Percentiles rank a stretch among this genome's conserved stretches.
Evolutionary conservation across 805 yeast species (phyloP).

Genomic region (Ogataea pini): DNA sequence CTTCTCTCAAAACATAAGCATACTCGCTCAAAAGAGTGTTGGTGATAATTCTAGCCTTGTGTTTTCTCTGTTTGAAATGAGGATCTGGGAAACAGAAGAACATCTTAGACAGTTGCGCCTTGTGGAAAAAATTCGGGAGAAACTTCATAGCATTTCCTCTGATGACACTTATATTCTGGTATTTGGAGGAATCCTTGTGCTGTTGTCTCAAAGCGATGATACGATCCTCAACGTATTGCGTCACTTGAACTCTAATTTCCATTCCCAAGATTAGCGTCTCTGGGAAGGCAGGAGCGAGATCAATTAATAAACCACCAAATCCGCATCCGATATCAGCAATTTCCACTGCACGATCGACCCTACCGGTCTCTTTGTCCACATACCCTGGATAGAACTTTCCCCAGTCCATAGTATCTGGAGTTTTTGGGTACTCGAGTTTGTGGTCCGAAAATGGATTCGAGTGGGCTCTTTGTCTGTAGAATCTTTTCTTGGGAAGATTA

Average conservation of each 20-base stretch:
- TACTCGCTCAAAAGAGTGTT: constrained; percentile 87
- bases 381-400: constrained; percentile 66
- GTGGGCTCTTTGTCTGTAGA: constrained; percentile 95
- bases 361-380: constrained; percentile 39
- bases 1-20: constrained; percentile 83
- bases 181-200: constrained; percentile 38
- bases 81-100: constrained; percentile 99
- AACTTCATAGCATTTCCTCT: constrained; percentile 98
- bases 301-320: constrained; percentile 86
- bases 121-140: constrained; percentile 86
- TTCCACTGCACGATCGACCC: constrained; percentile 60
- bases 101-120: constrained; percentile 82
- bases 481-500: constrained; percentile 75
- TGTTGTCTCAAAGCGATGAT: constrained; percentile 82
- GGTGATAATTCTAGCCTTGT: constrained; percentile 94
- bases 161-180: constrained; percentile 84
- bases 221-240: constrained; percentile 94
- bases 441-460: constrained; percentile 98
- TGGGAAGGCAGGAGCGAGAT: constrained; percentile 76
- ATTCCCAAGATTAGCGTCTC: constrained; percentile 80
- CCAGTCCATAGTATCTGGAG: constrained; percentile 91
- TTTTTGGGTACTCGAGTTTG: constrained; percentile 78
- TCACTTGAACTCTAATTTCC: constrained; percentile 98
- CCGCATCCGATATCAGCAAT: constrained; percentile 98
- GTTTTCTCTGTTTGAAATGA: constrained; percentile 95